phyloP scores from a whole-genome alignment of 2,329 filamentous ascomycete species.

The Cordyceps fumosorosea region DNA sequence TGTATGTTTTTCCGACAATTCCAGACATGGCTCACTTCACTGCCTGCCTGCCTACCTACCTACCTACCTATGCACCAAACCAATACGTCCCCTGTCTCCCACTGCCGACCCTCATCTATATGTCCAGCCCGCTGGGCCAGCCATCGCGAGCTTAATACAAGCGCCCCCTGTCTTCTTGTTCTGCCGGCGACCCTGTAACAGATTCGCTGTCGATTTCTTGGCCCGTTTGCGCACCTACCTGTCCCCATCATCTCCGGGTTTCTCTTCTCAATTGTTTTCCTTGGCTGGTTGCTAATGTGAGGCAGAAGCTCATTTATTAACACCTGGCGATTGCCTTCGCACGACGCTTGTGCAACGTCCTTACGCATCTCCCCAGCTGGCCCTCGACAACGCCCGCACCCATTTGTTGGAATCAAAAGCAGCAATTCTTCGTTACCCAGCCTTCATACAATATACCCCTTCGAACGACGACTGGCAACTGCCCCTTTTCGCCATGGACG shows the following conservation, averaged over 20 bases:
- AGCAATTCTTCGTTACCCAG: neutral
- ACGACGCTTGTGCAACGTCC: constrained; percentile 6
- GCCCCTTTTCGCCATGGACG: neutral
- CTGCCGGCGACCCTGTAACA: neutral
- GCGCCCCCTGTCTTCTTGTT: constrained; percentile 1
- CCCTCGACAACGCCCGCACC: neutral
- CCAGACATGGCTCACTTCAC: neutral
- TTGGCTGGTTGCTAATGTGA: constrained; percentile 7
- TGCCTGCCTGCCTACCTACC: neutral
- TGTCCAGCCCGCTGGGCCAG: constrained; percentile 1
- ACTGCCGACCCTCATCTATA: constrained; percentile 10
- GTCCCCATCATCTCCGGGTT: neutral
- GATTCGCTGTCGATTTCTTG: neutral
- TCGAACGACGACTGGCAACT: neutral
- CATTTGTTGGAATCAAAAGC: neutral
- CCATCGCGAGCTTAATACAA: neutral
- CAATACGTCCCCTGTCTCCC: constrained; percentile 2
- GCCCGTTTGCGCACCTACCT: neutral
- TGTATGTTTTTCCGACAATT: neutral
- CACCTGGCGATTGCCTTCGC: constrained; percentile 9
- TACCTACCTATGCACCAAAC: neutral
- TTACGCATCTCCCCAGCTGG: neutral
- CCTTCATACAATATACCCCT: neutral
- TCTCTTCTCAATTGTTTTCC: neutral
- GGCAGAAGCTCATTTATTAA: neutral